Percentiles rank a stretch among this genome's conserved stretches.
phyloP scores from a whole-genome alignment of 1,139 yeast species.

The Saccharomyces hybrid region DNA sequence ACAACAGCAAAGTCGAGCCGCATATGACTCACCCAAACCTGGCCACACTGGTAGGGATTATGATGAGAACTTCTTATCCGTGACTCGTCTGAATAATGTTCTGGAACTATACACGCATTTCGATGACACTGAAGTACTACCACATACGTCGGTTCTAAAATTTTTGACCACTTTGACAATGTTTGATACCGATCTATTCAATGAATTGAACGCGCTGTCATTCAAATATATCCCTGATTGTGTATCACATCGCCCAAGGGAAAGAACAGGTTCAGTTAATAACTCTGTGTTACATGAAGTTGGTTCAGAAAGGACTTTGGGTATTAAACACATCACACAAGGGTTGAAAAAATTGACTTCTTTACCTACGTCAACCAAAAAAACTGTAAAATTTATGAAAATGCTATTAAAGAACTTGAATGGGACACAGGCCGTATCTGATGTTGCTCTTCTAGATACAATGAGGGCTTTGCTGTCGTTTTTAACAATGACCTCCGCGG shows the following conservation, averaged over 20 bases:
- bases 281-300: not conserved
- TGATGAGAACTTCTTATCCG: not conserved
- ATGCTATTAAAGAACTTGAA: conserved; percentile 24
- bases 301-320: conserved; percentile 8
- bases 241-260: not conserved
- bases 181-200: conserved; percentile 23
- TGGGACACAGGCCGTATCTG: conserved; percentile 23
- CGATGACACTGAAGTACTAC: conserved; percentile 22
- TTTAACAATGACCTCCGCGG: conserved; percentile 24
- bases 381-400: conserved; percentile 22
- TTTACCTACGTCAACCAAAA: conserved; percentile 15
- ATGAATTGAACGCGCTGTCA: conserved; percentile 19
- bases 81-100: conserved; percentile 16
- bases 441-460: conserved; percentile 24
- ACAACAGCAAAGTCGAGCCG: not conserved
- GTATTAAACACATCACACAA: conserved; percentile 15
- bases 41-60: not conserved
- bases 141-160: conserved; percentile 23
- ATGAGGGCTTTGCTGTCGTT: conserved; percentile 20
- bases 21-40: not conserved
- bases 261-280: conserved; percentile 1
- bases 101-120: conserved; percentile 19
- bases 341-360: conserved; percentile 18
- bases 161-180: conserved; percentile 21
- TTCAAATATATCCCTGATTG: conserved; percentile 21